phyloP scores from a whole-genome alignment of 2,329 filamentous ascomycete genomes.

The Claviceps citrina region DNA sequence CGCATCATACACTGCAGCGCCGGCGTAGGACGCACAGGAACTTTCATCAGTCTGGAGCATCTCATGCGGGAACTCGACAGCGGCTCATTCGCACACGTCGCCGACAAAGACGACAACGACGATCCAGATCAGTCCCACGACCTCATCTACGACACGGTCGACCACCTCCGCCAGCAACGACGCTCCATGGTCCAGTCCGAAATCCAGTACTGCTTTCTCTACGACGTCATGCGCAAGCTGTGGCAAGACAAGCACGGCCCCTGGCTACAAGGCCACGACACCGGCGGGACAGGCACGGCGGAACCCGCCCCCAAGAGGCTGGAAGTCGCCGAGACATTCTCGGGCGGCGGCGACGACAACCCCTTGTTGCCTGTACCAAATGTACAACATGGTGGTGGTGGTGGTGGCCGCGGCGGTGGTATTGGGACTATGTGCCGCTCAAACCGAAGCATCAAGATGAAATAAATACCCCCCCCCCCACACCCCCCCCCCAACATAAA shows the following conservation, averaged over 20 bases:
- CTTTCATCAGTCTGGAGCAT: constrained; percentile 92
- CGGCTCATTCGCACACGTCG: constrained; percentile 41
- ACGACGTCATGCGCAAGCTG: constrained; percentile 63
- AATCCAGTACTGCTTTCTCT: constrained; percentile 72
- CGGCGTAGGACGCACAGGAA: constrained; percentile 84
- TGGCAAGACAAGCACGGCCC: constrained; percentile 51
- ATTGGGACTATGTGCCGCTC: too few species aligned
- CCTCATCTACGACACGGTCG: constrained; percentile 63
- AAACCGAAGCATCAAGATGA: too few species aligned
- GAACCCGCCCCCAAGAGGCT: constrained; percentile 39
- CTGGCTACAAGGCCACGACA: constrained; percentile 16
- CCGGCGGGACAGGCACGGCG: constrained; percentile 19
- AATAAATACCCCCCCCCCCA: too few species aligned
- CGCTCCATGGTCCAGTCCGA: constrained; percentile 93
- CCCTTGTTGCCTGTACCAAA: too few species aligned
- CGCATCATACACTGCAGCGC: constrained; percentile 80
- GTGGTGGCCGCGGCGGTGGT: too few species aligned
- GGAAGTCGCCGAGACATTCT: constrained; percentile 33
- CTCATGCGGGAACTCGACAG: constrained; percentile 67
- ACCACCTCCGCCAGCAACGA: constrained; percentile 68
- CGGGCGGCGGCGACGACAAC: too few species aligned
- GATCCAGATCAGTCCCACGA: constrained; percentile 32
- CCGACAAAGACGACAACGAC: too few species aligned
- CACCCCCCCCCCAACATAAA: too few species aligned
- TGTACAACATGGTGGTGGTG: too few species aligned